A percentile compares a stretch with the other conserved stretches of the same genome.
Evolutionary conservation across 805 yeast species (phyloP).

Genomic region (Wickerhamiella bombiphila): DNA sequence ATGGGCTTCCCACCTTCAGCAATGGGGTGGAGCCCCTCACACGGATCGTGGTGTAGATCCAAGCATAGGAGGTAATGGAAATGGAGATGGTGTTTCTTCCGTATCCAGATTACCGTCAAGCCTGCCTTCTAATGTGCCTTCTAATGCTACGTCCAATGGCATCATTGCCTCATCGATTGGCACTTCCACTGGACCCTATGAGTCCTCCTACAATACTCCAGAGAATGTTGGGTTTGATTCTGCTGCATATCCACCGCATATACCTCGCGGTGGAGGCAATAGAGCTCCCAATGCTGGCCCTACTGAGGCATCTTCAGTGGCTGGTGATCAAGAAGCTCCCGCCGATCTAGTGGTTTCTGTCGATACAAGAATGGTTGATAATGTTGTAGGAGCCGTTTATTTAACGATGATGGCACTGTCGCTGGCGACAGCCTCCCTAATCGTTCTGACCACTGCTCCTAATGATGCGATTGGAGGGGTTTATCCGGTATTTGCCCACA

Average conservation of each 20-base stretch:
- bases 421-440: slow-evolving; percentile 15
- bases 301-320: neutral
- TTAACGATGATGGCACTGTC: slow-evolving; percentile 11
- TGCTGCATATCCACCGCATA: too few relatives aligned
- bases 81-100: too few relatives aligned
- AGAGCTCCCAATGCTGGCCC: neutral
- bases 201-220: slow-evolving; percentile 1
- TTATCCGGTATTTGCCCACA: slow-evolving; percentile 12
- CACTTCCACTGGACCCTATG: slow-evolving; percentile 3
- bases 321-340: neutral
- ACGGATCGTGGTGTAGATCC: too few relatives aligned
- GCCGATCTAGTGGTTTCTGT: too few relatives aligned
- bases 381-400: slow-evolving; percentile 6
- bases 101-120: too few relatives aligned
- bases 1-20: neutral
- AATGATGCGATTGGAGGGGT: slow-evolving; percentile 5
- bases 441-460: slow-evolving; percentile 11
- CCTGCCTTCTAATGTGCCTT: too few relatives aligned
- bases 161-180: too few relatives aligned
- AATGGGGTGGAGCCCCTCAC: neutral
- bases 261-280: too few relatives aligned
- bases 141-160: neutral
- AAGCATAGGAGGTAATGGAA: too few relatives aligned
- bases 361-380: too few relatives aligned
- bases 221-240: too few relatives aligned